Conservation (phyloP, 2,329 filamentous ascomycete species). For the Penicillium glabrum region DNA sequence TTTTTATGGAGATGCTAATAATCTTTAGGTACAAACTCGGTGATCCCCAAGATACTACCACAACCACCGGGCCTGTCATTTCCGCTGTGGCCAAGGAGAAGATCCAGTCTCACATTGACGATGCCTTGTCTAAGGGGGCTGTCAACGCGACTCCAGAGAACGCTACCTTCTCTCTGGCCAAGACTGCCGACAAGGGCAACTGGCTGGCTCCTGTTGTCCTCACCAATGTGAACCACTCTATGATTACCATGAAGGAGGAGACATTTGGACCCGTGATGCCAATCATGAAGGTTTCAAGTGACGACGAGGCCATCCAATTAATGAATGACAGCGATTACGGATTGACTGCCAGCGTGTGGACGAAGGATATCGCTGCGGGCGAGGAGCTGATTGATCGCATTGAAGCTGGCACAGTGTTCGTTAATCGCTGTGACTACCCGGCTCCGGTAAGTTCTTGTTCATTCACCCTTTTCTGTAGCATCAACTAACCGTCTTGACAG, state of each 20-base stretch:
- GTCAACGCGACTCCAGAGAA: constrained; percentile 80
- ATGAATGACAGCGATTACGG: constrained; percentile 96
- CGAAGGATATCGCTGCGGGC: constrained; percentile 73
- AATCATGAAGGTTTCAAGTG: constrained; percentile 77
- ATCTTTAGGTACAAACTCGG: constrained; percentile 49
- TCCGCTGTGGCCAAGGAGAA: constrained; percentile 72
- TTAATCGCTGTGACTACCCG: constrained; percentile 88
- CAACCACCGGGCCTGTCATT: constrained; percentile 81
- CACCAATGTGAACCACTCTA: constrained; percentile 72
- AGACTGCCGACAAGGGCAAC: constrained; percentile 71
- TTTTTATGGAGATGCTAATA: neutral
- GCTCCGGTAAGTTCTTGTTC: constrained; percentile 67
- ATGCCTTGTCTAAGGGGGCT: constrained; percentile 79
- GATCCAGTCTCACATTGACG: constrained; percentile 75
- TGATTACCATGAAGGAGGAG: constrained; percentile 87
- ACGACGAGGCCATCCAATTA: constrained; percentile 73
- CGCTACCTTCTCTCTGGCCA: constrained; percentile 66
- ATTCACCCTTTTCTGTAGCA: no score
- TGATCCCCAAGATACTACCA: constrained; percentile 71
- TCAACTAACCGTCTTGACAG: constrained; percentile 44
- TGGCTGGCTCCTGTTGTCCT: constrained; percentile 81
- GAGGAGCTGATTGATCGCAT: constrained; percentile 74
- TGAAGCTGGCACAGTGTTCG: constrained; percentile 89
- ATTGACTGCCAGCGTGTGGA: constrained; percentile 90
- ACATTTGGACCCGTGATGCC: constrained; percentile 90